Conservation (phyloP, 2,329 filamentous ascomycete genomes). For the Apiospora kogelbergensis region DNA sequence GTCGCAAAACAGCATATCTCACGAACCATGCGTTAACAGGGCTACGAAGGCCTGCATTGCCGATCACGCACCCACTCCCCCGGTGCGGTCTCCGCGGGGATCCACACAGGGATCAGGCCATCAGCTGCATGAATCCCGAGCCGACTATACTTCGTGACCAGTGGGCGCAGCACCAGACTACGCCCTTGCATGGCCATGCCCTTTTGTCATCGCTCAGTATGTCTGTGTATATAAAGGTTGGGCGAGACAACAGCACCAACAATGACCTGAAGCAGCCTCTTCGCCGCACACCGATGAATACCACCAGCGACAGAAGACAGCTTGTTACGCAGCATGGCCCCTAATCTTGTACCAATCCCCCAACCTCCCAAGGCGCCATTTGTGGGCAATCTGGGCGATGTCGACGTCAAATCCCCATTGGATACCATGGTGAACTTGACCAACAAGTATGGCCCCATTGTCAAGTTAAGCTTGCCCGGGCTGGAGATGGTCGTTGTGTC, state of each 20-base stretch:
- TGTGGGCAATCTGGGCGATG: neutral
- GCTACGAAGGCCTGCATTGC: too few species aligned
- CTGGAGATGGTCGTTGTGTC: conserved; percentile 39
- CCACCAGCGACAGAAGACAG: neutral
- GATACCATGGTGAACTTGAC: neutral
- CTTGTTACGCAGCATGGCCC: neutral
- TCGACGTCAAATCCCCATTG: neutral
- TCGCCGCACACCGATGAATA: neutral
- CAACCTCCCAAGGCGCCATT: neutral
- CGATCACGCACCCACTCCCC: too few species aligned
- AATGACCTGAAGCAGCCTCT: neutral
- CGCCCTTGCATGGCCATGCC: too few species aligned
- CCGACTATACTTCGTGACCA: neutral
- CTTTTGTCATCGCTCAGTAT: too few species aligned
- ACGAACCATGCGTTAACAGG: too few species aligned
- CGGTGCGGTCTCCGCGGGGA: neutral
- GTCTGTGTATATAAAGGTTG: neutral
- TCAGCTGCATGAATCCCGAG: neutral
- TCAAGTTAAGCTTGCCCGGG: conserved; percentile 2
- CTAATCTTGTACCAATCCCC: neutral
- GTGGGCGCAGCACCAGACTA: neutral
- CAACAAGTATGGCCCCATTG: conserved; percentile 5
- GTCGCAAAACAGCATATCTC: neutral
- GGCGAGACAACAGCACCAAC: too few species aligned
- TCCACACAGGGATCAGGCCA: neutral